These are phyloP conservation scores for Phytophthora multivora DNA, from an alignment of 352 stramenopile species.

Conservation along the genomic window DNA sequence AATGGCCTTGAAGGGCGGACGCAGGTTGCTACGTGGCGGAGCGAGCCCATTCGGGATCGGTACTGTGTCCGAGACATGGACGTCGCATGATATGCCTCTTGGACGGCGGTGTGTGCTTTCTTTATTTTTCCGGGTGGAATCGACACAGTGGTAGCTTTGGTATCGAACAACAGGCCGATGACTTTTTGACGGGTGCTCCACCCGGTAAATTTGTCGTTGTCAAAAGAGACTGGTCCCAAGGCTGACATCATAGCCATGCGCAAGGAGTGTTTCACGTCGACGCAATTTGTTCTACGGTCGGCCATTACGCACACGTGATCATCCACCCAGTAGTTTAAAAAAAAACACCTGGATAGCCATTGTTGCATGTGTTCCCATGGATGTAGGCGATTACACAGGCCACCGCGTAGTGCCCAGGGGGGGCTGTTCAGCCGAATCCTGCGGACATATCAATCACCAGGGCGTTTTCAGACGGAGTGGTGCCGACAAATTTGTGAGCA, in stretches of 20 bases:
- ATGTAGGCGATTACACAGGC: neutral
- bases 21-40: neutral
- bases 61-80: neutral
- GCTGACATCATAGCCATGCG: neutral
- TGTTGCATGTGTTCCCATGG: neutral
- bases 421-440: neutral
- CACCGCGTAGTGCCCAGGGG: neutral
- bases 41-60: neutral
- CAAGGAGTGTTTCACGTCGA: neutral
- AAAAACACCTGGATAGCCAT: neutral
- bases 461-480: neutral
- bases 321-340: neutral
- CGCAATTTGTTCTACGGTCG: neutral
- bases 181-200: neutral
- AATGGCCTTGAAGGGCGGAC: neutral
- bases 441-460: neutral
- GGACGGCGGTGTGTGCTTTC: neutral
- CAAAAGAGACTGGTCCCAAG: neutral
- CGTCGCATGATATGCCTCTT: neutral
- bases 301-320: neutral
- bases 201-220: neutral
- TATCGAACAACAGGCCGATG: neutral
- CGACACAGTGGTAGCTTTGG: neutral
- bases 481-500: neutral
- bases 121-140: neutral